Evolutionary conservation across 176 grass and related monocot genomes (phyloP).

Genomic region (barley (Hordeum vulgare)): DNA sequence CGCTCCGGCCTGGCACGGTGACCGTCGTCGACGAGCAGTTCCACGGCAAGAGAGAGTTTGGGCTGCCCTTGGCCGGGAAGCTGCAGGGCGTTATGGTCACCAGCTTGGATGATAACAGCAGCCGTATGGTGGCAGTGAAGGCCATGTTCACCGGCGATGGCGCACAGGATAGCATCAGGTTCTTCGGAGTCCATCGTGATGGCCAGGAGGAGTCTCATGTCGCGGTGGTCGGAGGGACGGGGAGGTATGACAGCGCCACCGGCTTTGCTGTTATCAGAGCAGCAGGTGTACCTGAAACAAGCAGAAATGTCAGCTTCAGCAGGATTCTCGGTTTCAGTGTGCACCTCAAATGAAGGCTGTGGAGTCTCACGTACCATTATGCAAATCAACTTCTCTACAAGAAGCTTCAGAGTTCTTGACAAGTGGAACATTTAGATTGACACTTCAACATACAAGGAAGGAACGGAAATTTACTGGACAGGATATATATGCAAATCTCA

Average conservation of each 20-base stretch:
- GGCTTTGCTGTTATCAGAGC: constrained; percentile 46
- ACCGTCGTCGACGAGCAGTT: constrained; percentile 49
- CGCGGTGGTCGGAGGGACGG: constrained; percentile 65
- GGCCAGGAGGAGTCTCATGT: constrained; percentile 47
- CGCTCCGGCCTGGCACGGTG: constrained; percentile 24
- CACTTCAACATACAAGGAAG: neutral
- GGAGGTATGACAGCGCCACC: constrained; percentile 30
- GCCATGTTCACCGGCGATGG: constrained; percentile 32
- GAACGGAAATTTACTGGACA: neutral
- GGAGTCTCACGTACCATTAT: neutral
- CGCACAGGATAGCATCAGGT: constrained; percentile 46
- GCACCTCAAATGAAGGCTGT: constrained; percentile 29
- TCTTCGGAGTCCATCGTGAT: constrained; percentile 47
- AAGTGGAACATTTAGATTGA: neutral
- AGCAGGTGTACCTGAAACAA: neutral
- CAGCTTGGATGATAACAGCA: constrained; percentile 26
- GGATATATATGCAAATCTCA: neutral
- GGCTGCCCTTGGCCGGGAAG: constrained; percentile 29
- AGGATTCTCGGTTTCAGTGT: constrained; percentile 40
- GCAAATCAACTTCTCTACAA: neutral
- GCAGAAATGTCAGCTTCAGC: neutral
- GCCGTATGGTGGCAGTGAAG: constrained; percentile 51
- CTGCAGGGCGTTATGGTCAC: constrained; percentile 62
- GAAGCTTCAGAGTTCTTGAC: neutral
- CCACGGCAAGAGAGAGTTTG: constrained; percentile 28